A percentile compares a stretch with the other conserved stretches of the same genome.
Conservation (phyloP, 371 early-diverging fungal species). For the Globomyces sp. region DNA sequence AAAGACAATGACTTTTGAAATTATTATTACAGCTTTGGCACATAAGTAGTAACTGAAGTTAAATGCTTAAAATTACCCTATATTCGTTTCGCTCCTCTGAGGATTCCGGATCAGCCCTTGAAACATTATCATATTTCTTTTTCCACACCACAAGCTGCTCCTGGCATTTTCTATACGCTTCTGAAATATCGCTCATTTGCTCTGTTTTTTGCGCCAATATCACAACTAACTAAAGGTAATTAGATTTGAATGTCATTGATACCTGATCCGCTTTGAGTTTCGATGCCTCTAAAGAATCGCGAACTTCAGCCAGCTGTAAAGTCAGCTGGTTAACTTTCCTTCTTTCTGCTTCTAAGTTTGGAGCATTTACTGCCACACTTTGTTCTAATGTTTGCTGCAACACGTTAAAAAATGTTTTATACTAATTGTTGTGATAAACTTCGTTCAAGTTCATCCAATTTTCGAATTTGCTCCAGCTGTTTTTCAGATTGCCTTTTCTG, state of each 20-base stretch:
- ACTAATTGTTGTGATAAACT: constrained; percentile 63
- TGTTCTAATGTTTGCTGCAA: constrained; percentile 2
- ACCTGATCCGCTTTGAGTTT: constrained; percentile 51
- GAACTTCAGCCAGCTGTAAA: constrained; percentile 47
- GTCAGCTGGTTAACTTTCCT: constrained; percentile 42
- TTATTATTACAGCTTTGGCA: constrained; percentile 83
- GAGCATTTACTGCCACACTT: constrained; percentile 47
- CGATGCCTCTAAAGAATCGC: constrained; percentile 38
- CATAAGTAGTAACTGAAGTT: constrained; percentile 52
- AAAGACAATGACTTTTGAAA: constrained; percentile 81
- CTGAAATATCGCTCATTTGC: constrained; percentile 8
- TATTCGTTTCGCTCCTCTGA: constrained; percentile 9
- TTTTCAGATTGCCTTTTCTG: constrained; percentile 74
- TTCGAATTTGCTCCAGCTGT: constrained; percentile 76
- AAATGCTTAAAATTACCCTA: constrained; percentile 38
- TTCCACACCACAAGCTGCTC: constrained; percentile 4
- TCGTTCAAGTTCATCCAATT: constrained; percentile 76
- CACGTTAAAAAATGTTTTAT: background rate
- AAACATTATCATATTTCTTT: constrained; percentile 10
- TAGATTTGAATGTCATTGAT: background rate
- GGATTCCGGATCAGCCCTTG: constrained; percentile 20
- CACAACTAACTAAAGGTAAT: background rate
- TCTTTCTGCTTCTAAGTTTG: constrained; percentile 53
- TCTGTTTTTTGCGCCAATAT: constrained; percentile 24
- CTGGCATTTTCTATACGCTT: constrained; percentile 4